A percentile compares a stretch with the other conserved stretches of the same genome.
These are phyloP conservation scores for Termitomyces sp. DNA, from an alignment of 768 basidiomycete species.

Conservation along the genomic window DNA sequence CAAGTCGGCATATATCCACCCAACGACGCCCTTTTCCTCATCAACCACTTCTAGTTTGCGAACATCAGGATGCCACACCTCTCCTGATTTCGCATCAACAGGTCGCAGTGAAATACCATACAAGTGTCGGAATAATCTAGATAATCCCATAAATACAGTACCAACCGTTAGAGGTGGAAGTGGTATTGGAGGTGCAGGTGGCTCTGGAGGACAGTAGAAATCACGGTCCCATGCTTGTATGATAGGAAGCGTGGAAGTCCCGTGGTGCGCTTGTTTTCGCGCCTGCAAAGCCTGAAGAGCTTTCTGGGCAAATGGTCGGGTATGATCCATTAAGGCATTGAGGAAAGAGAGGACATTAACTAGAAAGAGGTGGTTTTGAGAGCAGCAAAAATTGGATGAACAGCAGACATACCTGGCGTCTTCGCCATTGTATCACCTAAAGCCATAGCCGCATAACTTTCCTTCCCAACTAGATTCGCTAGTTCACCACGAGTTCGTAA, in stretches of 20 bases:
- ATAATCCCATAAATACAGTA: conserved; percentile 81
- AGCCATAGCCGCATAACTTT: conserved; percentile 83
- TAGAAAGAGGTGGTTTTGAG: conserved; percentile 18
- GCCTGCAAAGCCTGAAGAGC: conserved; percentile 64
- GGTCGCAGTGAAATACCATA: conserved; percentile 86
- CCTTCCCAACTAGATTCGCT: conserved; percentile 77
- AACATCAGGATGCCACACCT: conserved; percentile 87
- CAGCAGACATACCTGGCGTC: conserved; percentile 60
- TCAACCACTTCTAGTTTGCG: conserved; percentile 92
- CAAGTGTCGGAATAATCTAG: conserved; percentile 76
- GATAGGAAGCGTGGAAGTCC: conserved; percentile 47
- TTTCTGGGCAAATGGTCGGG: conserved; percentile 66
- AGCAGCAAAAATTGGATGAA: not conserved
- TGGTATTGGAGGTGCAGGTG: conserved; percentile 67
- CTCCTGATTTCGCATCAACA: conserved; percentile 60
- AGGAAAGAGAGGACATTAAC: conserved; percentile 89
- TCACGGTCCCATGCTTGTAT: conserved; percentile 98
- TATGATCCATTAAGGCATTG: conserved; percentile 73
- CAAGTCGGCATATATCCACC: conserved; percentile 93
- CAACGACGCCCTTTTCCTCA: conserved; percentile 79
- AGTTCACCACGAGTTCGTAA: conserved; percentile 76
- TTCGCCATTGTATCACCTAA: conserved; percentile 97
- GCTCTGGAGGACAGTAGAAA: conserved; percentile 82
- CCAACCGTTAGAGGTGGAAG: conserved; percentile 79
- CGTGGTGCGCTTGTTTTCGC: conserved; percentile 73